Evolutionary conservation across 768 basidiomycete genomes (phyloP).

Genomic region (Naematelia encephala): DNA sequence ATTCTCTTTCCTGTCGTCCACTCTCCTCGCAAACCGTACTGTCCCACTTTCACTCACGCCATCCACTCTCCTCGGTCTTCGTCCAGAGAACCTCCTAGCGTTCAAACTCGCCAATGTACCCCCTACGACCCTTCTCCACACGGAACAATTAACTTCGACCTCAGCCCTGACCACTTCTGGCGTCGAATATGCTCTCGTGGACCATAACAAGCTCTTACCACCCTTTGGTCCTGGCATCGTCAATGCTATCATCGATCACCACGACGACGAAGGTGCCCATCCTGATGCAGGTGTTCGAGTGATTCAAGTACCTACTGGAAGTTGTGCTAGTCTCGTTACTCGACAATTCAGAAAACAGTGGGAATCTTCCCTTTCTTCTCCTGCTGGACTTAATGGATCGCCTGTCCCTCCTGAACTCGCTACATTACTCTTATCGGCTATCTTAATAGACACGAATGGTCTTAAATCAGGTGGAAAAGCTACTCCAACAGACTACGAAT

Average conservation of each 20-base stretch:
- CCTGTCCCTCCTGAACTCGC: constrained; percentile 63
- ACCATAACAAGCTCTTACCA: constrained; percentile 74
- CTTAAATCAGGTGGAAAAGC: constrained; percentile 71
- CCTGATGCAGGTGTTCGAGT: constrained; percentile 61
- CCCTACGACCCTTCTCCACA: constrained; percentile 48
- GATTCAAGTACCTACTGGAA: constrained; percentile 64
- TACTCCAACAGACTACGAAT: constrained; percentile 60
- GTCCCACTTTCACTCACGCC: constrained; percentile 72
- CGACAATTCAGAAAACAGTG: constrained; percentile 52
- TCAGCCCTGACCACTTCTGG: constrained; percentile 4
- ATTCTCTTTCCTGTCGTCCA: constrained; percentile 71
- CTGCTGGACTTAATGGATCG: constrained; percentile 24
- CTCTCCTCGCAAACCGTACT: constrained; percentile 58
- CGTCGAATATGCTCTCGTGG: constrained; percentile 72
- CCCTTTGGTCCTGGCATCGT: constrained; percentile 54
- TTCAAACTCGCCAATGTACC: constrained; percentile 57
- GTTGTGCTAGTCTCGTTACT: constrained; percentile 70
- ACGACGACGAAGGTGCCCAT: constrained; percentile 76
- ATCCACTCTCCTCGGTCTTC: constrained; percentile 67
- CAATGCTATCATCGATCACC: constrained; percentile 81
- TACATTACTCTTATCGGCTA: constrained; percentile 71
- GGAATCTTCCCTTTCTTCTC: constrained; percentile 25
- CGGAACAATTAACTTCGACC: constrained; percentile 34
- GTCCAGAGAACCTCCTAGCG: constrained; percentile 82
- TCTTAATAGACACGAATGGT: constrained; percentile 82